phyloP scores from a whole-genome alignment of 1,139 yeast species.

The Eremothecium gossypii region DNA sequence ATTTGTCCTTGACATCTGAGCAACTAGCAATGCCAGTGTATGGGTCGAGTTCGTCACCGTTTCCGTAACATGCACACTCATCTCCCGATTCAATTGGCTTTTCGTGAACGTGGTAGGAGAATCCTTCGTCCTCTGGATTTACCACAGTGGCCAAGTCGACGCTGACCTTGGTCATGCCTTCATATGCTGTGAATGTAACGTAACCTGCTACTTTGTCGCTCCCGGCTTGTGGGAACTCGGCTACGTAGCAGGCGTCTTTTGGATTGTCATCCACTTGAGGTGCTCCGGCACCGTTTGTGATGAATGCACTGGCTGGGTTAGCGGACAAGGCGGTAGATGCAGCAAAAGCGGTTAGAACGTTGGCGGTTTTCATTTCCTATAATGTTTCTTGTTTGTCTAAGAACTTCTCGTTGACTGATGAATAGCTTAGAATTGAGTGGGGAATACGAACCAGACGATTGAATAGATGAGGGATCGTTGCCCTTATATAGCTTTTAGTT shows the following conservation, averaged over 20 bases:
- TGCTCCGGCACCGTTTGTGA: slow-evolving; percentile 18
- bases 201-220: slow-evolving; percentile 38
- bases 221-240: slow-evolving; percentile 45
- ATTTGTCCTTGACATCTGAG: slow-evolving; percentile 38
- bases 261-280: slow-evolving; percentile 37
- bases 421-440: too few species aligned
- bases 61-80: slow-evolving; percentile 35
- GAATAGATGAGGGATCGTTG: too few species aligned
- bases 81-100: slow-evolving; percentile 32
- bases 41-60: slow-evolving; percentile 48
- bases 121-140: slow-evolving; percentile 42
- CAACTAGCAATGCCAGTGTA: slow-evolving; percentile 40
- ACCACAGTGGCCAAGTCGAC: slow-evolving; percentile 54
- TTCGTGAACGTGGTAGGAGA: slow-evolving; percentile 50
- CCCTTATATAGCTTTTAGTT: too few species aligned
- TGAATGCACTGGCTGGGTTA: slow-evolving; percentile 3
- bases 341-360: slow-evolving; percentile 4
- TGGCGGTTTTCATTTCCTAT: slow-evolving; percentile 5
- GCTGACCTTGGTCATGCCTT: slow-evolving; percentile 46
- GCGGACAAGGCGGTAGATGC: slow-evolving; percentile 3
- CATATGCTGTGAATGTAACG: slow-evolving; percentile 39
- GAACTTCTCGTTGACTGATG: slow-evolving; percentile 2
- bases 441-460: too few species aligned
- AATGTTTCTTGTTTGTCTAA: slow-evolving; percentile 3
- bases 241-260: slow-evolving; percentile 43